Evolutionary conservation across 177 flowering plant genomes (phyloP), one percentile per base, ranked within the genome.

Genomic region (Vitis hybrid): DNA sequence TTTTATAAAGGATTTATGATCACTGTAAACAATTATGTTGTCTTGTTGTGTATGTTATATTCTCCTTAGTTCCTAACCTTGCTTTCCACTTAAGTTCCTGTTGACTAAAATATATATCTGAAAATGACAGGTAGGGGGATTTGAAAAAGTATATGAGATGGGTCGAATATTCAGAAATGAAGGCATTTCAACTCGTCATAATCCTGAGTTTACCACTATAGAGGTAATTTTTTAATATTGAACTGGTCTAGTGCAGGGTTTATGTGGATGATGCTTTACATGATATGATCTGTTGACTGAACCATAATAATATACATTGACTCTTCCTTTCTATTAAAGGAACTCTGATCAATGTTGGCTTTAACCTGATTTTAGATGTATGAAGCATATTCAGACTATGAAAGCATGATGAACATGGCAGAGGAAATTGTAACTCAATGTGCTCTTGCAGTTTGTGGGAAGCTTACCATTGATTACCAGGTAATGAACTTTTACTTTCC

Each of bases 91-190:
- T 54, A 14, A 54, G 15, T 54, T 14, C n/a, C 0, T 31, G 2
- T 49, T 71, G 50, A 57, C 9, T 38, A 59, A 33, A 7, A 44
- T 65, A 53, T 44, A 52, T 70, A 31, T 59, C 7, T 74, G 50
- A 51, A 68, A 73, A 57, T 77, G 58, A 66, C 86, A 95, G 98
- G 96, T 95, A 70, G 99, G 99, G 13, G 99, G 98, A 31, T 91
- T 92, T 78, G 99, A 95, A 74, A 95, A 87, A 78, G 97, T 95
- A 28, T 95, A 91, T 79, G 99, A 95, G 82, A 88, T 95, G 47
- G 98, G 99, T 31, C 85, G 98, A 28, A 93, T 95, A 73, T 95
- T 95, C 81, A 85, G 99, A 84, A 95, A 93, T 78, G 99, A 95
- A 83, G 99, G 99, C 78, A 73, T 93, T 82, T 95, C 99, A 62